Evolutionary conservation across 257 asterid genomes (phyloP).

Genomic region (Fraxinus quadrangulata): DNA sequence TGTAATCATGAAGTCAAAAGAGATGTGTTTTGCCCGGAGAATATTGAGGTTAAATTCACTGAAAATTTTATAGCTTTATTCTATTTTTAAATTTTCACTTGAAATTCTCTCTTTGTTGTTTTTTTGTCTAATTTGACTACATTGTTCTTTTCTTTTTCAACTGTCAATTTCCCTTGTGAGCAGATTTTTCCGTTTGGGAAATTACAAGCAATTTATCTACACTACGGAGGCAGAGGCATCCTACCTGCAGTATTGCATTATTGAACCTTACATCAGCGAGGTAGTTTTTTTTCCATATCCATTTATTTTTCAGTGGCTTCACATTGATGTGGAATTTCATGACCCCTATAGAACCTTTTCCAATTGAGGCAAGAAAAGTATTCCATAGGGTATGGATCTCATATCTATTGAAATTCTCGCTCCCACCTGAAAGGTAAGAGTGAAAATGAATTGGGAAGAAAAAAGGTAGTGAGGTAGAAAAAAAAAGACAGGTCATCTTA

Average conservation of each 20-base stretch:
- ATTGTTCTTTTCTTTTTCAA: conserved; percentile 21
- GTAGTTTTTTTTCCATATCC: conserved; percentile 31
- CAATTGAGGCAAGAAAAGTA: neutral
- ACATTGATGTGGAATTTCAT: neutral
- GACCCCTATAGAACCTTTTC: neutral
- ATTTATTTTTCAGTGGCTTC: neutral
- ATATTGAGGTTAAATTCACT: conserved; percentile 58
- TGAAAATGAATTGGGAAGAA: neutral
- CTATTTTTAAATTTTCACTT: neutral
- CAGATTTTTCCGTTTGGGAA: conserved; percentile 76
- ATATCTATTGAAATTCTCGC: neutral
- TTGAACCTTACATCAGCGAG: conserved; percentile 81
- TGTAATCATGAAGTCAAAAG: conserved; percentile 60
- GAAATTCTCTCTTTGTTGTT: neutral
- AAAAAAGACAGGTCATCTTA: neutral
- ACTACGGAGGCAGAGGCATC: conserved; percentile 75
- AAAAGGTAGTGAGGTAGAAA: neutral
- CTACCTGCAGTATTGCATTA: conserved; percentile 72
- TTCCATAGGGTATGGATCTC: neutral
- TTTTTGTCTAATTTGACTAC: neutral
- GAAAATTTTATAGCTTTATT: conserved; percentile 7
- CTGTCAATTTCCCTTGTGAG: neutral
- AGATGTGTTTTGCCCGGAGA: conserved; percentile 73
- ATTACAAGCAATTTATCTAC: conserved; percentile 65
- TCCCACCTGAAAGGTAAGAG: neutral